Evolutionary conservation across 2,329 filamentous ascomycete species (phyloP), one percentile per base, ranked within the genome.

Genomic region (Diaporthe caulivora): DNA sequence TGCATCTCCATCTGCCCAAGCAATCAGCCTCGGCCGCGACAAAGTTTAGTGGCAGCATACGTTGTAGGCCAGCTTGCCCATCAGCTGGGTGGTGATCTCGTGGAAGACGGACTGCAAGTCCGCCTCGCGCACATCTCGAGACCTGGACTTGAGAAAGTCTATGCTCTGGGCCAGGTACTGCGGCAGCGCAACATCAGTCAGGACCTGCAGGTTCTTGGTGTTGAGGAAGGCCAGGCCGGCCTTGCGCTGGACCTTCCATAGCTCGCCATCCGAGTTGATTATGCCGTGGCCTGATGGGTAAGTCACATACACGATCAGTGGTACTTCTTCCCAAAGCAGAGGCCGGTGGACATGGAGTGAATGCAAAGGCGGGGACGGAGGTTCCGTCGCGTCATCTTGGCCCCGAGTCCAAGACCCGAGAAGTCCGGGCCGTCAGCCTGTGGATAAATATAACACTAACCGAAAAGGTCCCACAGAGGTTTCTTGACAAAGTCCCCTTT

Each of bases 1-100:
- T 90, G 89, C 84, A 92, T 92, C 76, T 92, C 90, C 89, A 92
- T 92, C 86, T 88, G 67, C 15, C n/a, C 3, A 15, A 15, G 21
- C 29, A 26, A 18, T 60, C 26, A 57, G 49, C 55, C 47, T 37
- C 10, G n/a, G n/a, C 62, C 62, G 44, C 40, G 62, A 47, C 47
- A 53, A 21, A 31, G 11, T 42, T 18, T 72, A 29, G 54, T 17
- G 34, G 29, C 5, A 42, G 77, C 81, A 76, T 79, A 85, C 86
- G 78, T 91, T 88, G 77, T 92, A 93, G 18, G 91, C 91, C 88
- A 92, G 91, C 75, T 87, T 86, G n/a, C 91, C 91, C 88, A 93
- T 92, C 31, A 92, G 78, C 73, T 90, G 86, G 29, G 90, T 92
- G 1, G 91, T 93, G 58, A 92, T 86, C 78, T 92, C 90, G 70